These are phyloP conservation scores for Eutrema yunnanense DNA, from an alignment of 345 rosid genomes.

Conservation along the genomic window DNA sequence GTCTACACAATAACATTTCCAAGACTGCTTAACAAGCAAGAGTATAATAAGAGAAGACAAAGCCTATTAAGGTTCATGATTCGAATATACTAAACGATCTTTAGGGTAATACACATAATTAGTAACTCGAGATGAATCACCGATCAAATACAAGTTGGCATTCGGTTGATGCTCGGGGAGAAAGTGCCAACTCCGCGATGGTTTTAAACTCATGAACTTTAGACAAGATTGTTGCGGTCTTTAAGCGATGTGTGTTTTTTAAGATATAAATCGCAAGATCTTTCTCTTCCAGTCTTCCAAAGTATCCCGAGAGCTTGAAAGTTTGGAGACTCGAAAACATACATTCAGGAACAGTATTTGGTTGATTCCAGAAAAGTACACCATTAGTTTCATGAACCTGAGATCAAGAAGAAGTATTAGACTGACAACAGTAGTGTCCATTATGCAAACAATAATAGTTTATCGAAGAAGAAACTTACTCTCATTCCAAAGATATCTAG, in stretches of 20 bases:
- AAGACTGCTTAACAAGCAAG: no score
- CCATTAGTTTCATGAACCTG: neutral
- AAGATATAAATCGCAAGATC: neutral
- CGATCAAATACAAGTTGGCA: no score
- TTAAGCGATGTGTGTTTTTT: neutral
- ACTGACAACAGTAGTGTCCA: neutral
- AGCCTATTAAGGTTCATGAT: no score
- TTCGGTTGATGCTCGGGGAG: no score
- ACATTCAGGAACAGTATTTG: neutral
- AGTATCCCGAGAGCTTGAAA: neutral
- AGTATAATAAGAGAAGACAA: no score
- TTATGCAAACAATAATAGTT: slow-evolving; percentile 1
- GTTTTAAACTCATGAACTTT: no score
- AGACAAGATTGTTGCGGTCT: neutral
- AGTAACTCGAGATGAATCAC: no score
- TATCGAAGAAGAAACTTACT: neutral
- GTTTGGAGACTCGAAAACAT: neutral
- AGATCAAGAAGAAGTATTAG: neutral
- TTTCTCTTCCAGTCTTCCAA: neutral
- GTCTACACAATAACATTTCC: no score
- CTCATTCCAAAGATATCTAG: neutral
- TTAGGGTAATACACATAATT: no score
- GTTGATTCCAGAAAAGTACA: neutral
- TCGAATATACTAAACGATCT: no score
- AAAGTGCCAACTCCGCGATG: no score